A percentile compares a stretch with the other conserved stretches of the same genome.
phyloP scores from a whole-genome alignment of 371 early-diverging fungal genomes.

The Syncephalastrum contaminatum region DNA sequence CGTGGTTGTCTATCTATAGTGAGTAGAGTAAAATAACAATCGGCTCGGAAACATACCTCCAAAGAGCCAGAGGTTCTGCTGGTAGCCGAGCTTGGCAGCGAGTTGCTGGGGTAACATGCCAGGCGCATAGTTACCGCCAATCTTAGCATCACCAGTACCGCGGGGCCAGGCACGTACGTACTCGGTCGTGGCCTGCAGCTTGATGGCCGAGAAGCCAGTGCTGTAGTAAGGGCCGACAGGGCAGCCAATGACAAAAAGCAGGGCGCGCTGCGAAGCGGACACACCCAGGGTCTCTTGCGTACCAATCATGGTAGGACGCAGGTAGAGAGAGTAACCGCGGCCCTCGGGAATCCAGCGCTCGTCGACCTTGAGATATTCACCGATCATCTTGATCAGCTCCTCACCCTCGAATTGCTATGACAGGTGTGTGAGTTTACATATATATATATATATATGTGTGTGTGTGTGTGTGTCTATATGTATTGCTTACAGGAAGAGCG shows the following conservation, averaged over 20 bases:
- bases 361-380: conserved; percentile 82
- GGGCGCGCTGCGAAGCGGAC: conserved; percentile 69
- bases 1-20: conserved; percentile 53
- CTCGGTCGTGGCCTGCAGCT: conserved; percentile 79
- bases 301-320: conserved; percentile 95
- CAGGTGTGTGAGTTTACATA: background rate
- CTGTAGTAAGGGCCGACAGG: conserved; percentile 98
- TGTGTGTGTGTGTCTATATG: background rate
- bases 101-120: conserved; percentile 84
- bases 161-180: conserved; percentile 97
- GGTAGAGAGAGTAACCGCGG: conserved; percentile 91
- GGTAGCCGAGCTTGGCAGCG: conserved; percentile 82
- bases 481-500: conserved; percentile 69
- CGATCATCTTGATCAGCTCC: conserved; percentile 82
- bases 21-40: background rate
- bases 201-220: conserved; percentile 89
- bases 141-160: conserved; percentile 92
- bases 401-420: conserved; percentile 73
- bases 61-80: conserved; percentile 96
- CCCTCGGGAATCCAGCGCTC: conserved; percentile 87
- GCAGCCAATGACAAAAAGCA: conserved; percentile 88
- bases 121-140: conserved; percentile 85
- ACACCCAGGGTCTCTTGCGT: conserved; percentile 84
- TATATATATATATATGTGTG: background rate
- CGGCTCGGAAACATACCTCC: conserved; percentile 41